Evolutionary conservation across 192 early-diverging fungal species (phyloP).

Genomic region (Entomortierella chlamydospora): DNA sequence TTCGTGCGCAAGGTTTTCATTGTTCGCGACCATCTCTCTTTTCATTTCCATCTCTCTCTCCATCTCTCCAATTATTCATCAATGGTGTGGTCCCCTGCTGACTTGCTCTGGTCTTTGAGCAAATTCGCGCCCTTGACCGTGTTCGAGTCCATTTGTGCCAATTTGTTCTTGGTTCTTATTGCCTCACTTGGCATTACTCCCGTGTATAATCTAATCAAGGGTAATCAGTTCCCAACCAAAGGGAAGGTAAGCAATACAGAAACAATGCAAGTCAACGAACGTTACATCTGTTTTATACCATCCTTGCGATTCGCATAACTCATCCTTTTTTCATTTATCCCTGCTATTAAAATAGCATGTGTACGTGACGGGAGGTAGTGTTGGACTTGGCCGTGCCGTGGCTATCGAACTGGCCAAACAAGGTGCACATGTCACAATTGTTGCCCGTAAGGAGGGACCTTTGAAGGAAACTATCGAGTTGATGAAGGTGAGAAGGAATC

Average conservation of each 20-base stretch:
- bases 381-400: constrained; percentile 74
- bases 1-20: too few relatives aligned
- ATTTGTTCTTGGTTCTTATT: constrained; percentile 27
- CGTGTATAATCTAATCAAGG: constrained; percentile 35
- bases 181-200: constrained; percentile 19
- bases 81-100: constrained; percentile 49
- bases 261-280: too few relatives aligned
- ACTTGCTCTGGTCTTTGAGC: constrained; percentile 46
- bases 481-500: constrained; percentile 54
- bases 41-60: not conserved
- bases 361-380: constrained; percentile 81
- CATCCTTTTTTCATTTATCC: not conserved
- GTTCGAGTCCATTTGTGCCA: constrained; percentile 46
- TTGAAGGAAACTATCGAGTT: constrained; percentile 68
- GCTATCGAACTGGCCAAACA: constrained; percentile 72
- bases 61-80: not conserved
- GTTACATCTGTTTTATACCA: too few relatives aligned
- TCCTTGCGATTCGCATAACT: not conserved
- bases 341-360: constrained; percentile 61
- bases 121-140: constrained; percentile 21
- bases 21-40: not conserved
- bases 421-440: constrained; percentile 79
- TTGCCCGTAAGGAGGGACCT: constrained; percentile 61
- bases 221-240: constrained; percentile 42
- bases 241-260: constrained; percentile 35